Evolutionary conservation across 2,329 filamentous ascomycete species (phyloP), one percentile per base, ranked within the genome.

Genomic region (Fusarium sp.): DNA sequence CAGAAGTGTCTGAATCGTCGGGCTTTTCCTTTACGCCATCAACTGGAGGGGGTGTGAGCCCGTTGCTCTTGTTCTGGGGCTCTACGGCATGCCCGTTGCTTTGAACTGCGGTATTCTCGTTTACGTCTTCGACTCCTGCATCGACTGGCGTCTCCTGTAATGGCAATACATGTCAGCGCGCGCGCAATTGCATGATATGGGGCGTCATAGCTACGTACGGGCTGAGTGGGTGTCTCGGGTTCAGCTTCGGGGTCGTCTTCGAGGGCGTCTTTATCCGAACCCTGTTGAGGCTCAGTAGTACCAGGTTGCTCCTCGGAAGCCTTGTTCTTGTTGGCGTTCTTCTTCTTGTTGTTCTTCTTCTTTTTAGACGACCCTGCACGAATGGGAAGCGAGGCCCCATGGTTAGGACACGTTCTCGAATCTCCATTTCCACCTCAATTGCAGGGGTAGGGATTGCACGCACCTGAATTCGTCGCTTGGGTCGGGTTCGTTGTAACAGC

Each of bases 311-410:
- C 67, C 49, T 75, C 67, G 12, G 78, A 65, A 20, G 81, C 80
- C 72, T 84, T 85, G 59, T 79, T 76, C 76, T 84, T 86, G 75
- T 79, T 80, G 44, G 81, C 80, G 71, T 83, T 86, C 82, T 85
- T 87, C 81, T 86, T 88, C 79, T 87, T 88, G 72, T 85, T 88
- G 73, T 83, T 85, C 76, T 83, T 85, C 80, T 86, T 88, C 80
- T 86, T 88, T 78, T 84, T 86, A 50, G 82, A 73, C 72, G 79
- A 81, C 82, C 74, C 61, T 75, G 71, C 64, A 62, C 67, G 61
- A 57, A 55, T 37, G 56, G 50, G 60, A 70, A 67, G 67, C 59
- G 65, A 65, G 53, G 56, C 67, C 65, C 65, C 66, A 70, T 70
- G 62, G 66, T 77, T 69, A 77, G 75, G 72, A 77, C 71, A 77